These are phyloP conservation scores for Phaeosphaeriaceae sp. DNA, from an alignment of 2,329 filamentous ascomycete genomes.

Conservation along the genomic window DNA sequence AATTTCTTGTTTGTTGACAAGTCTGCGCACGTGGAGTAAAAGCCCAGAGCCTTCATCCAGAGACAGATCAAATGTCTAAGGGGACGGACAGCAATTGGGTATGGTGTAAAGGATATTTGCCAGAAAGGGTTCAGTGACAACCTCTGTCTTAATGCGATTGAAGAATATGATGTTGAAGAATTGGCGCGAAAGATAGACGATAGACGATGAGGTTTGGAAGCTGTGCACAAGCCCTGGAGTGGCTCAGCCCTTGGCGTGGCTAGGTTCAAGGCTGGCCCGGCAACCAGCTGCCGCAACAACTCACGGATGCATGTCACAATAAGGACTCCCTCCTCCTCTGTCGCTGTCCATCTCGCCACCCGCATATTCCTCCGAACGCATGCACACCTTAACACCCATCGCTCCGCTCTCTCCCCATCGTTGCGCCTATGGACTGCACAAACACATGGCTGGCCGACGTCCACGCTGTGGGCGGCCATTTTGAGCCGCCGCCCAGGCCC, in stretches of 20 bases:
- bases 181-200: constrained; percentile 1
- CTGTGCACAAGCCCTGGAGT: too few species aligned
- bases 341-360: constrained; percentile 4
- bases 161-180: constrained; percentile 1
- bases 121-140: neutral
- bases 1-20: too few species aligned
- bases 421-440: constrained; percentile 14
- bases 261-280: too few species aligned
- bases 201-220: too few species aligned
- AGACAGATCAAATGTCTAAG: neutral
- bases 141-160: constrained; percentile 2
- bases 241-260: too few species aligned
- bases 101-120: constrained; percentile 1
- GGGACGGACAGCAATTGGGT: neutral
- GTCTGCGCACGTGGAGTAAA: too few species aligned
- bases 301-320: too few species aligned
- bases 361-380: constrained; percentile 1
- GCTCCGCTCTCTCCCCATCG: constrained; percentile 9
- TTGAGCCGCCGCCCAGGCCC: constrained; percentile 14
- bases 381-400: constrained; percentile 14
- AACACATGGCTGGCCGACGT: constrained; percentile 20
- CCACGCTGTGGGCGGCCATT: constrained; percentile 18
- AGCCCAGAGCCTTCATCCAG: too few species aligned
- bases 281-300: too few species aligned
- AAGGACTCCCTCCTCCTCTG: neutral